Base-by-base conservation (phyloP, 1,284 basidiomycete species). In the Fomitopsis schrenkii region DNA sequence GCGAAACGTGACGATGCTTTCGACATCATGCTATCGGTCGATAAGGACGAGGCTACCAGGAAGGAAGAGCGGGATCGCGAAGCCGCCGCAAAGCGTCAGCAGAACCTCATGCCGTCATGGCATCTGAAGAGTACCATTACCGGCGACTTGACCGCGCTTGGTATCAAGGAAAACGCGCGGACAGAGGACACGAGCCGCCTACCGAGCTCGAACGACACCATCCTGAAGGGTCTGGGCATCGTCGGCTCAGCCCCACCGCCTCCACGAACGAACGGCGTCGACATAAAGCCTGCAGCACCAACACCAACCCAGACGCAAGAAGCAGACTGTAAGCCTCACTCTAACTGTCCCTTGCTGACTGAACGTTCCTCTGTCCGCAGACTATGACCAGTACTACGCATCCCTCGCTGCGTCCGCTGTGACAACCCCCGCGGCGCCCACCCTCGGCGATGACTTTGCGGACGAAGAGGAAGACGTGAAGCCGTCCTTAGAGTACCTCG, bases 61-160 rank as follows among this genome's bases (percentile, higher is more conserved):
- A 82, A 84, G 58, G 79, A 80, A 68, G 89, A 91, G 68, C 80
- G 88, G 55, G 86, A 88, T 66, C 83, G 81, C 42, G 82, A 90
- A 67, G 91, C 89, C 1, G 88, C 88, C 52, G 84, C 86, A 55
- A 93, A 94, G 76, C 77, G 90, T 59, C 86, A 90, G 73, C 95
- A 98, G 78, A 98, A 98, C 72, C 86, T 89, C 0, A 77, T 99
- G 52, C 97, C 97, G 0, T 83, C 89, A 9, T 98, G 97, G 97
- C 92, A 97, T 77, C 82, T 95, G 64, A 90, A 93, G 73, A 96
- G 94, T 72, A 99, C 97, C 3, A 93, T 99, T 66, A 91, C 94
- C 14, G 95, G 95, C 19, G 90, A 96, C 68, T 78, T 93, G 64
- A 98, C 96, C 0, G 89, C 93, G 19, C 80, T 97, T 33, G 96